Evolutionary conservation across 2,329 filamentous ascomycete species (phyloP), one percentile per base, ranked within the genome.

Genomic region (Pseudofabraea citricarpa): DNA sequence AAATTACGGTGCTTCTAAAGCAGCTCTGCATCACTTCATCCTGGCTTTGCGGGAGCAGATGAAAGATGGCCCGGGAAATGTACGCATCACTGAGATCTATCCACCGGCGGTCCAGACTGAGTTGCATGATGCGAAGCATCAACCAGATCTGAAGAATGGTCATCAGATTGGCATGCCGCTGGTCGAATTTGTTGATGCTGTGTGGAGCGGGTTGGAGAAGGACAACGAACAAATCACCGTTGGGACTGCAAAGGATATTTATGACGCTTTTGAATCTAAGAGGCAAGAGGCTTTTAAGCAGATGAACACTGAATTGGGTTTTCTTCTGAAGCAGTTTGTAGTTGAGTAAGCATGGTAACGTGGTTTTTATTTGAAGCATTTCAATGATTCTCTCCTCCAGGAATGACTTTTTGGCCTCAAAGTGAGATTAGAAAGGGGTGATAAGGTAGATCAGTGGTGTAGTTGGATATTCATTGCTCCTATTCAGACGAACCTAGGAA

Each of bases 101-200:
- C 66, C 68, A 45, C 56, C 56, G 36, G 35, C 53, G 26, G 50
- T 63, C 20, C 45, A 60, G 45, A 64, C 45, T 49, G 46, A 29
- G 38, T 40, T 36, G 18, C 26, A 22, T 19, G 18, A 4, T 19
- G 26, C 31, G 2, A 31, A 26, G 5, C 5, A 38, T 24, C 9
- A 24, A 8, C n/a, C 12, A 13, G 27, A 24, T 16, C 18, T 22
- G 62, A 68, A 13, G 52, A 56, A 6, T 31, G 71, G 72, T 4
- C 60, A 62, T 3, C 51, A 58, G 5, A 44, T 77, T 10, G 74
- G 72, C 3, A 76, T 78, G 69, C 71, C 73, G 3, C 42, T 74
- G 15, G 55, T 53, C 2, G 51, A 61, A 2, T 77, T 71, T 48
- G 64, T 60, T 0, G 61, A 71, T 1, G 51, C 61, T 18, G 63